A percentile compares a stretch with the other conserved stretches of the same genome.
Conservation (phyloP, 352 stramenopile genomes). For the Phytopythium montanum region DNA sequence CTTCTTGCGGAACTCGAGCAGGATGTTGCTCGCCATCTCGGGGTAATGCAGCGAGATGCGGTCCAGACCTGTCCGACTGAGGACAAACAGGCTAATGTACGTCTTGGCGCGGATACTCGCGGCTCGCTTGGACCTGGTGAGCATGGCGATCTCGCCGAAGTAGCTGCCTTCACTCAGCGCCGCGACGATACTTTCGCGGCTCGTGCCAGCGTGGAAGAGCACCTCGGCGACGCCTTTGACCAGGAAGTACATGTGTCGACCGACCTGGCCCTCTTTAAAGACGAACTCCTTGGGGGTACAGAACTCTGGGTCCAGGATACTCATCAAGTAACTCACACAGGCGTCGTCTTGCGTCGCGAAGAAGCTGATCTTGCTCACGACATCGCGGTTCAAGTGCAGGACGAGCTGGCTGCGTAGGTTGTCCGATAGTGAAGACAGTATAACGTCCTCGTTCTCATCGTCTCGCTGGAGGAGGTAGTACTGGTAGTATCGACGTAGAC, state of each 20-base stretch:
- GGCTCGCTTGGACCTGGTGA: conserved; percentile 71
- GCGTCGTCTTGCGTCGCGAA: conserved; percentile 76
- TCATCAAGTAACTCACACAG: conserved; percentile 82
- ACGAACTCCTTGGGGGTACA: conserved; percentile 77
- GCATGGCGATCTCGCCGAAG: conserved; percentile 83
- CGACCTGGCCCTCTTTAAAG: conserved; percentile 79
- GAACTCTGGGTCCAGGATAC: conserved; percentile 75
- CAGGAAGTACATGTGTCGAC: conserved; percentile 84
- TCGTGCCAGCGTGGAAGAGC: conserved; percentile 54
- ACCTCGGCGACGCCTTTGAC: conserved; percentile 73
- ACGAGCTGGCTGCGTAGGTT: conserved; percentile 73
- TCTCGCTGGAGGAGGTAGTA: conserved; percentile 76
- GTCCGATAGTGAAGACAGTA: conserved; percentile 66
- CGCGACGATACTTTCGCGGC: conserved; percentile 49
- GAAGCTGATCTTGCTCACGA: conserved; percentile 80
- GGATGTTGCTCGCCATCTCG: conserved; percentile 74
- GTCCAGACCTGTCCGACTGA: conserved; percentile 68
- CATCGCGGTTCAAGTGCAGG: conserved; percentile 74
- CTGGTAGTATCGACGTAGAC: conserved; percentile 74
- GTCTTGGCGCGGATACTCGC: conserved; percentile 79
- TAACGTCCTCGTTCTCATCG: conserved; percentile 66
- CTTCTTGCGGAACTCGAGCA: conserved; percentile 77
- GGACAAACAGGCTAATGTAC: conserved; percentile 73
- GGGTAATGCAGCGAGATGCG: conserved; percentile 73
- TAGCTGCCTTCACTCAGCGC: conserved; percentile 69